Evolutionary conservation across 1,284 basidiomycete genomes (phyloP).

Genomic region (Ganoderma resinaceum): DNA sequence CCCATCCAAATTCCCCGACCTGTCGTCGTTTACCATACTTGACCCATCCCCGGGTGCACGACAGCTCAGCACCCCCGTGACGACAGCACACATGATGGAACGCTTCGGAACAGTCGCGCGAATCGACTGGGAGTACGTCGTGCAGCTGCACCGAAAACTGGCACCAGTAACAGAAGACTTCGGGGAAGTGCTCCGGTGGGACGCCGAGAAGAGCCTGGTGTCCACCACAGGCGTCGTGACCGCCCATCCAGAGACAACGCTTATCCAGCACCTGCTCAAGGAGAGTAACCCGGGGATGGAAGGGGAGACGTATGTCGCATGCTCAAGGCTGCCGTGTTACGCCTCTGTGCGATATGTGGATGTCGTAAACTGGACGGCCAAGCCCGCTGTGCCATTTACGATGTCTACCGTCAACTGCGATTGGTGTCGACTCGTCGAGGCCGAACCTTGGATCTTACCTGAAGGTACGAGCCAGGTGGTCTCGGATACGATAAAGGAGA

Average conservation of each 20-base stretch:
- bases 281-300: too few species aligned
- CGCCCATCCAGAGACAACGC: neutral
- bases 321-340: too few species aligned
- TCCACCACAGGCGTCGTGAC: neutral
- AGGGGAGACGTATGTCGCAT: too few species aligned
- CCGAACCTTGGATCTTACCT: neutral
- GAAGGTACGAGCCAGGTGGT: neutral
- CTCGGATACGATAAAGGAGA: neutral
- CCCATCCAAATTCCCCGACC: neutral
- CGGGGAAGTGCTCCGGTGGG: neutral
- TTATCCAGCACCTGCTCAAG: neutral
- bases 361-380: too few species aligned
- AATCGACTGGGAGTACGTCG: neutral
- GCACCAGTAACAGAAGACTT: neutral
- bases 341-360: too few species aligned
- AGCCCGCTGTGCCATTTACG: too few species aligned
- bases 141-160: neutral
- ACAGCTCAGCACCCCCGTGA: neutral
- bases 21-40: neutral
- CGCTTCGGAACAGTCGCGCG: neutral
- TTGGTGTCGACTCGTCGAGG: neutral
- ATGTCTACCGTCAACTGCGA: too few species aligned
- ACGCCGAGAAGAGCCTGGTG: neutral
- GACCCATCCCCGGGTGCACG: neutral
- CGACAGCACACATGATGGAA: neutral